Evolutionary conservation across 345 rosid species (phyloP).

Genomic region (Bruguiera parviflora): DNA sequence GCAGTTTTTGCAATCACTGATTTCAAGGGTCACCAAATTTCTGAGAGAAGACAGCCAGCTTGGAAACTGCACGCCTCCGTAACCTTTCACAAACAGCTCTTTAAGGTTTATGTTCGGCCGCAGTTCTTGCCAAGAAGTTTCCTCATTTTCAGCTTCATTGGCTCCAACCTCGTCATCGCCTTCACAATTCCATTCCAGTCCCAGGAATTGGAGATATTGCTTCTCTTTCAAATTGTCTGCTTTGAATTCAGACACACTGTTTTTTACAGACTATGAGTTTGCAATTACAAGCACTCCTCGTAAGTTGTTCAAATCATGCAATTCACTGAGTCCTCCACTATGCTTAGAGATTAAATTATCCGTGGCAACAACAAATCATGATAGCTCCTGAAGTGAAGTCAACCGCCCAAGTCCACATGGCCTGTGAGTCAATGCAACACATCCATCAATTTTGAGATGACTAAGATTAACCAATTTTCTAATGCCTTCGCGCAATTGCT

Average conservation of each 20-base stretch:
- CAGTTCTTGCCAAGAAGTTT: neutral
- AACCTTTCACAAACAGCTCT: neutral
- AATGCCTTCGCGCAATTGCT: neutral
- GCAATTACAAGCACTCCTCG: neutral
- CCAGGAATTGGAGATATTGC: conserved; percentile 1
- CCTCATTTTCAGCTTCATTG: neutral
- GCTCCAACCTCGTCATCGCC: neutral
- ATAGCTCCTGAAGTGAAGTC: conserved; percentile 1
- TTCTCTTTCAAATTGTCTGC: neutral
- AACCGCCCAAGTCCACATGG: conserved; percentile 2
- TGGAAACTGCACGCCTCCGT: conserved; percentile 1
- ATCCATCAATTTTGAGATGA: neutral
- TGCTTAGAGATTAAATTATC: neutral
- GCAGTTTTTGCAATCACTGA: conserved; percentile 4
- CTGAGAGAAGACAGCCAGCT: conserved; percentile 7
- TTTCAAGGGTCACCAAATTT: neutral
- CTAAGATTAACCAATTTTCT: neutral
- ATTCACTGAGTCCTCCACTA: neutral
- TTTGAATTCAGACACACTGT: neutral
- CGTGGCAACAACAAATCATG: conserved; percentile 7
- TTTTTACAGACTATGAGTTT: neutral
- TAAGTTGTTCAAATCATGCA: neutral
- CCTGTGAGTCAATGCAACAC: conserved; percentile 1
- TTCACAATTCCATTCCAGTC: neutral
- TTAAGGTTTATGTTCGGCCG: neutral